phyloP scores from a whole-genome alignment of 129 eudicot species.

The Saposhnikovia divaricata region DNA sequence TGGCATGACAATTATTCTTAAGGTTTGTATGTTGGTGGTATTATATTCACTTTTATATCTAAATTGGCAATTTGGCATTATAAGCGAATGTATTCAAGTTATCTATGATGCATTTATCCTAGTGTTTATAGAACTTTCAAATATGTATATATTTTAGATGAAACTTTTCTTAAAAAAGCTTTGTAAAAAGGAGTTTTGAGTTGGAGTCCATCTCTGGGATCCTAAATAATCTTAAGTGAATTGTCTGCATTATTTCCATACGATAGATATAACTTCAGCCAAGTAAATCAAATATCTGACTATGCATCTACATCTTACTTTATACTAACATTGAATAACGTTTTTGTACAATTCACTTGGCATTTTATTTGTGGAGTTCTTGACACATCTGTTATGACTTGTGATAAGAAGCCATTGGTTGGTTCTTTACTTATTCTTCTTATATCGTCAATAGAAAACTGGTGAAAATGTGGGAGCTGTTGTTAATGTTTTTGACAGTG shows the following conservation, averaged over 20 bases:
- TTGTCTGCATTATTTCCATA: no score
- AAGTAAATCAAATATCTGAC: background rate
- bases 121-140: background rate
- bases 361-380: background rate
- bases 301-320: background rate
- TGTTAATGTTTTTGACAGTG: constrained; percentile 65
- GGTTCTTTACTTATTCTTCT: constrained; percentile 5
- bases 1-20: constrained; percentile 77
- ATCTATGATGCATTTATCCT: background rate
- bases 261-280: no score
- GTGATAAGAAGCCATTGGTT: background rate
- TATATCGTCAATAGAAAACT: constrained; percentile 46
- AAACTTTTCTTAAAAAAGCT: background rate
- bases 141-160: background rate
- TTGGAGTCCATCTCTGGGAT: background rate
- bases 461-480: constrained; percentile 86
- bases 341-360: background rate
- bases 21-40: constrained; percentile 40
- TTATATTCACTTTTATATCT: background rate
- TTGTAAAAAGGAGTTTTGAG: background rate
- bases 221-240: no score
- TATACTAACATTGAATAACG: background rate
- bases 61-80: background rate
- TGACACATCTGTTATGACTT: background rate
- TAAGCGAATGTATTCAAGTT: background rate